These are phyloP conservation scores for Cladosporium phlei DNA, from an alignment of 2,329 filamentous ascomycete genomes.

Conservation along the genomic window DNA sequence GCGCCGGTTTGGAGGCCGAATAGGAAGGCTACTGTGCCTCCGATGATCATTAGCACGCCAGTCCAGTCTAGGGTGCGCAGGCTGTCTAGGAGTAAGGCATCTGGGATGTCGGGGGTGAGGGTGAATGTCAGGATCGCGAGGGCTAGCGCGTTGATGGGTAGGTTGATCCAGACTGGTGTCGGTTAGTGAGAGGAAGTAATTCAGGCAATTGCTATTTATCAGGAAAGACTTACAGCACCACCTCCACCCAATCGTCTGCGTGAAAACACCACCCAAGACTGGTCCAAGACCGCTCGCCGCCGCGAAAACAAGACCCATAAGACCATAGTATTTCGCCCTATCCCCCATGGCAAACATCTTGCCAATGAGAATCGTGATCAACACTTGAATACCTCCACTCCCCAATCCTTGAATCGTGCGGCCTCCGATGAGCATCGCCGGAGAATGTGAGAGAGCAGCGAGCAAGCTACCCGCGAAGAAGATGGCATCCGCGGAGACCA, in stretches of 20 bases:
- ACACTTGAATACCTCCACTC: slow-evolving; percentile 41
- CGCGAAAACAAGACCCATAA: slow-evolving; percentile 38
- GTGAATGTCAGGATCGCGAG: slow-evolving; percentile 49
- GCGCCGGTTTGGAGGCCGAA: slow-evolving; percentile 53
- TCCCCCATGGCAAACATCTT: slow-evolving; percentile 48
- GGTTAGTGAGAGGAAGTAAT: slow-evolving; percentile 24
- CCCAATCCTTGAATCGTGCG: slow-evolving; percentile 53
- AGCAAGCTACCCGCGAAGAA: slow-evolving; percentile 19
- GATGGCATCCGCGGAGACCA: slow-evolving; percentile 55
- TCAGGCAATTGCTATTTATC: too few relatives aligned
- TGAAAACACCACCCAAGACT: slow-evolving; percentile 42
- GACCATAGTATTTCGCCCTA: slow-evolving; percentile 41
- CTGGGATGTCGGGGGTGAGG: slow-evolving; percentile 53
- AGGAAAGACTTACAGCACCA: slow-evolving; percentile 20
- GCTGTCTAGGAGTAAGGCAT: slow-evolving; percentile 45
- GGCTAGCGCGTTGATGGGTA: slow-evolving; percentile 47
- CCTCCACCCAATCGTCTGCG: slow-evolving; percentile 19
- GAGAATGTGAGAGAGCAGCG: slow-evolving; percentile 18
- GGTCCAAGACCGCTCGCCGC: slow-evolving; percentile 41
- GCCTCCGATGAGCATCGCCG: slow-evolving; percentile 47
- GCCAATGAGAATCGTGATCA: slow-evolving; percentile 47
- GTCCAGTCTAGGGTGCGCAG: slow-evolving; percentile 52
- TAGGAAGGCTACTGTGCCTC: slow-evolving; percentile 48
- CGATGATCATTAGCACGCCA: slow-evolving; percentile 49
- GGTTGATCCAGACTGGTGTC: slow-evolving; percentile 45